Percentiles rank a stretch among this genome's conserved stretches.
Conservation (phyloP, 2,329 filamentous ascomycete genomes). For the Gnomoniopsis sp. region DNA sequence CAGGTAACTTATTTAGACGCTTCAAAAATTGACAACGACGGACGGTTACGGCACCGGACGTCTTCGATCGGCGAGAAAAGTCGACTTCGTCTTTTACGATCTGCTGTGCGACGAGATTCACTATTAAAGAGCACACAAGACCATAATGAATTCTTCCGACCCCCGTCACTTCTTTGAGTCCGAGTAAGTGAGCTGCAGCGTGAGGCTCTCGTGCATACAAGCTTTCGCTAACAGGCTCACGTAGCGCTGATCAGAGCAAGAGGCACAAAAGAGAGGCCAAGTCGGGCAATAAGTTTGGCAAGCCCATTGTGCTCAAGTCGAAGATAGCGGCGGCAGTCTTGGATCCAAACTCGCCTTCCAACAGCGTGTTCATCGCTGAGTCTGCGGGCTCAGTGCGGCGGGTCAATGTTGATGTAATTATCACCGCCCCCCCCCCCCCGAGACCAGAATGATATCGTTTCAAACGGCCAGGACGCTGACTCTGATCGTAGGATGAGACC, state of each 20-base stretch:
- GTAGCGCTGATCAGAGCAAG: slow-evolving; percentile 47
- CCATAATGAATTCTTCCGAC: slow-evolving; percentile 67
- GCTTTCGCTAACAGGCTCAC: slow-evolving; percentile 5
- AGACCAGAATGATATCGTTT: too few species aligned
- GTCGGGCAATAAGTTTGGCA: slow-evolving; percentile 72
- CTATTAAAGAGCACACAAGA: not conserved
- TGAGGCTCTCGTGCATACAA: slow-evolving; percentile 28
- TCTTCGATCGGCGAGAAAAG: too few species aligned
- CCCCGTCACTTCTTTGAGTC: slow-evolving; percentile 89
- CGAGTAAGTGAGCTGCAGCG: slow-evolving; percentile 55
- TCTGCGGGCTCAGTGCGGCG: slow-evolving; percentile 77
- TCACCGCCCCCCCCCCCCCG: too few species aligned
- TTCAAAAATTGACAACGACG: too few species aligned
- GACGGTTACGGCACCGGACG: too few species aligned
- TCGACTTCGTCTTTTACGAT: too few species aligned
- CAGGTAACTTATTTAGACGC: too few species aligned
- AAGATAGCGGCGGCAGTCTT: slow-evolving; percentile 76
- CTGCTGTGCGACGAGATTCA: too few species aligned
- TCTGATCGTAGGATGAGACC: slow-evolving; percentile 32
- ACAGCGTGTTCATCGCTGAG: slow-evolving; percentile 75
- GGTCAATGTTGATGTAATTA: slow-evolving; percentile 75
- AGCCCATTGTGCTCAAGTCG: slow-evolving; percentile 74
- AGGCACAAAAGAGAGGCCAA: slow-evolving; percentile 65
- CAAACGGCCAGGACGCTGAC: not conserved
- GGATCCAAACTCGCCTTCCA: slow-evolving; percentile 59